Evolutionary conservation across 345 rosid species (phyloP), one percentile per base, ranked within the genome.

Genomic region (Durio zibethinus): DNA sequence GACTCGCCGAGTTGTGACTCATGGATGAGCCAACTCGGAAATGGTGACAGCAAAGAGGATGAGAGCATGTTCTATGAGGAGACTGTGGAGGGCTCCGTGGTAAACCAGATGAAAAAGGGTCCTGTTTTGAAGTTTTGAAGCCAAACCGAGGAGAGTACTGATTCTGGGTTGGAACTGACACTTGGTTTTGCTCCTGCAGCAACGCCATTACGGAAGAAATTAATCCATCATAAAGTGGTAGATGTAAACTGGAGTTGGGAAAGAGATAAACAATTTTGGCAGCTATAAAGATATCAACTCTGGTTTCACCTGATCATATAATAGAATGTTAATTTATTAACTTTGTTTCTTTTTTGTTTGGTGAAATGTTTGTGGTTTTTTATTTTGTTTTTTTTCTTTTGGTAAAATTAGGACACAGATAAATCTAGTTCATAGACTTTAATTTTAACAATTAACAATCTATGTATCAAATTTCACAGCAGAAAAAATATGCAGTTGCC

Each of bases 11-110:
- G 97, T 53, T 93, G 89, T 74, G 94, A 88, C n/a, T 91, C 97
- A 8, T 87, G 93, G 18, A 86, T 91, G 87, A 91, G 94, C 80
- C 98, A 95, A 89, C 80, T 87, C 94, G 43, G 95, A 88, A 79
- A 75, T 84, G 84, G 83, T 14, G 87, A 90, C 47, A 88, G 86
- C 65, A 84, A 88, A 73, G 93, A 88, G 21, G 78, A 84, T 20
- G 85, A 83, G 81, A 92, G 93, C 85, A 83, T 82, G 83, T 80
- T 86, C n/a, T 94, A 97, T 2, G 90, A 74, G 18, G 98, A 88
- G 73, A 81, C 86, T 14, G 52, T n/a, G 65, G 64, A 36, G 65
- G 76, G 16, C 14, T 56, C 76, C 33, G 65, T 73, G 20, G 33
- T n/a, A 23, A 54, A 54, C 64, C 50, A 18, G 21, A 21, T 21